Evolutionary conservation across 2,329 filamentous ascomycete genomes (phyloP).

Genomic region (Akanthomyces uredinophilus): DNA sequence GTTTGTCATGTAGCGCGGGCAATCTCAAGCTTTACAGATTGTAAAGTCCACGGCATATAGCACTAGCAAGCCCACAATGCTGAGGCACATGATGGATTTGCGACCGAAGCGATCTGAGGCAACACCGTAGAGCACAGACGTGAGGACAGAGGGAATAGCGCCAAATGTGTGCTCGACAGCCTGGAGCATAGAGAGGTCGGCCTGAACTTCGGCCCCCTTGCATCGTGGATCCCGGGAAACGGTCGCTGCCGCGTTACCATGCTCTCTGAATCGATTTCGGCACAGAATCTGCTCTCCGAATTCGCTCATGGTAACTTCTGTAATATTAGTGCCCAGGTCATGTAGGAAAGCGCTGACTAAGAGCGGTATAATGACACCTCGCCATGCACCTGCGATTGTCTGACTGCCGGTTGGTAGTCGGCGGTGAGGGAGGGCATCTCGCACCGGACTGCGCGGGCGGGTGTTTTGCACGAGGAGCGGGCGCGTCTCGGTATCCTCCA

Average conservation of each 20-base stretch:
- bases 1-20: neutral
- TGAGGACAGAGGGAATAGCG: neutral
- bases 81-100: neutral
- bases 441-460: no score
- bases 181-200: neutral
- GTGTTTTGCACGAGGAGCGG: no score
- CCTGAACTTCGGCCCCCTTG: neutral
- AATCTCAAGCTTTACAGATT: neutral
- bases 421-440: no score
- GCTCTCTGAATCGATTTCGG: neutral
- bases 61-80: neutral
- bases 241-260: neutral
- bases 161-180: neutral
- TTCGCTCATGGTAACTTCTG: slow-evolving; percentile 2
- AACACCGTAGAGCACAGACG: neutral
- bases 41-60: neutral
- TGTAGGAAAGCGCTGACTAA: neutral
- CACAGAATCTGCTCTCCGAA: neutral
- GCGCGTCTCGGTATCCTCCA: no score
- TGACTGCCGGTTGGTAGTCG: neutral
- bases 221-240: neutral
- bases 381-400: neutral
- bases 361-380: neutral
- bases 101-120: neutral
- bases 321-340: neutral